A percentile compares a stretch with the other conserved stretches of the same genome.
These are phyloP conservation scores for Dioscorea cayenensis DNA, from an alignment of 116 monocot species.

Conservation along the genomic window DNA sequence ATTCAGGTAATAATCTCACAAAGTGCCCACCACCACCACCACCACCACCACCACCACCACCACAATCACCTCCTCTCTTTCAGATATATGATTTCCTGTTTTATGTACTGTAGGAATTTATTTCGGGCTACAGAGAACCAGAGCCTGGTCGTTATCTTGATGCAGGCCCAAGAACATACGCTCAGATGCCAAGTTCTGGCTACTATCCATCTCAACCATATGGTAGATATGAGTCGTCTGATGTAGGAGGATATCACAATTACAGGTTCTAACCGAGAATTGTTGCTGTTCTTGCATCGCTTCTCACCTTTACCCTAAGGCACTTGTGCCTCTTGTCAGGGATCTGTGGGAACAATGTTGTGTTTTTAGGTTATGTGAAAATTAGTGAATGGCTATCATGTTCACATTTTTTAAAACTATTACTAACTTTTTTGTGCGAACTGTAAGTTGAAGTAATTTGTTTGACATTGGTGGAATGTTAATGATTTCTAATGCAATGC, in stretches of 20 bases:
- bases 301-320: neutral
- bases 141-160: slow-evolving; percentile 29
- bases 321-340: neutral
- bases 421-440: neutral
- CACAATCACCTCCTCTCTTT: neutral
- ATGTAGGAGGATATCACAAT: neutral
- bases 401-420: neutral
- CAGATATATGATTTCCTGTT: neutral
- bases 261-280: neutral
- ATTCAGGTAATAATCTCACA: slow-evolving; percentile 42
- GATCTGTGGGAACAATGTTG: neutral
- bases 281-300: neutral
- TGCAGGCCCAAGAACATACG: slow-evolving; percentile 28
- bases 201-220: slow-evolving; percentile 17
- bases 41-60: no score
- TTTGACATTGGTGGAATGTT: no score
- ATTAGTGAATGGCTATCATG: neutral
- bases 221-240: slow-evolving; percentile 12
- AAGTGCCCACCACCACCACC: neutral
- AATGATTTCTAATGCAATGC: no score
- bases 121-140: slow-evolving; percentile 22
- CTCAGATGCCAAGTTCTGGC: slow-evolving; percentile 13
- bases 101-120: slow-evolving; percentile 1
- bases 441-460: neutral
- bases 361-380: neutral